Conservation (phyloP, 208 protist species). For the Crithidia fasciculata region DNA sequence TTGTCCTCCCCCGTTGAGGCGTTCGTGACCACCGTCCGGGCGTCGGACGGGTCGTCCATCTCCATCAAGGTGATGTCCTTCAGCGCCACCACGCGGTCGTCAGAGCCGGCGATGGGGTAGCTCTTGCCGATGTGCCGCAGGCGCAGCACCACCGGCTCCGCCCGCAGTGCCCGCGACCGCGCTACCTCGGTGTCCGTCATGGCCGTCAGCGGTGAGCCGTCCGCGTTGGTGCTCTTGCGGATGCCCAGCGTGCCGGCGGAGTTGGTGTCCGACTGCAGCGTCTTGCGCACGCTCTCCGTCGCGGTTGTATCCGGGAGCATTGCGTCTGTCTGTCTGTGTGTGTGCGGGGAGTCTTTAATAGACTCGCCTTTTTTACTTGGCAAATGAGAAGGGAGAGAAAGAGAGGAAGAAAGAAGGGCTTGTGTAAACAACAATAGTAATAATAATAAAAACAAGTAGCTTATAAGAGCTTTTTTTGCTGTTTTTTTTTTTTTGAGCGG, state of each 20-base stretch:
- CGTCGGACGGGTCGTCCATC: slow-evolving; percentile 6
- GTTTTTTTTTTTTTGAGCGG: too few relatives aligned
- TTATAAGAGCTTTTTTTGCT: too few relatives aligned
- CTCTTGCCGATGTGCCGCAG: slow-evolving; percentile 69
- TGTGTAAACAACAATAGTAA: too few relatives aligned
- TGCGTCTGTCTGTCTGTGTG: not conserved
- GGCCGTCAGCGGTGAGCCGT: not conserved
- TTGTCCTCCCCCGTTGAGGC: not conserved
- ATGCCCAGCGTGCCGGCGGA: not conserved
- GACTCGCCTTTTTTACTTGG: too few relatives aligned
- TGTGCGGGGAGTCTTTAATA: not conserved
- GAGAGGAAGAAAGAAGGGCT: not conserved
- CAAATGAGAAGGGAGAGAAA: not conserved
- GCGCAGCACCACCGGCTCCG: slow-evolving; percentile 63
- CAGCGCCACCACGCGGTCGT: slow-evolving; percentile 63
- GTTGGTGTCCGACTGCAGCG: not conserved
- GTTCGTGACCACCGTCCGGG: not conserved
- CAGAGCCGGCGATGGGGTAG: slow-evolving; percentile 67
- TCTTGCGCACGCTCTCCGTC: not conserved
- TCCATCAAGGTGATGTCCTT: slow-evolving; percentile 70
- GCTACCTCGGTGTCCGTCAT: not conserved
- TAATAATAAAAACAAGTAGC: too few relatives aligned
- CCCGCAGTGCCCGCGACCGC: slow-evolving; percentile 31
- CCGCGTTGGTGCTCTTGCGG: not conserved
- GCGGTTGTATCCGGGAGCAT: slow-evolving; percentile 3